phyloP scores from a whole-genome alignment of 2,329 filamentous ascomycete species.

The Neonectria punicea region DNA sequence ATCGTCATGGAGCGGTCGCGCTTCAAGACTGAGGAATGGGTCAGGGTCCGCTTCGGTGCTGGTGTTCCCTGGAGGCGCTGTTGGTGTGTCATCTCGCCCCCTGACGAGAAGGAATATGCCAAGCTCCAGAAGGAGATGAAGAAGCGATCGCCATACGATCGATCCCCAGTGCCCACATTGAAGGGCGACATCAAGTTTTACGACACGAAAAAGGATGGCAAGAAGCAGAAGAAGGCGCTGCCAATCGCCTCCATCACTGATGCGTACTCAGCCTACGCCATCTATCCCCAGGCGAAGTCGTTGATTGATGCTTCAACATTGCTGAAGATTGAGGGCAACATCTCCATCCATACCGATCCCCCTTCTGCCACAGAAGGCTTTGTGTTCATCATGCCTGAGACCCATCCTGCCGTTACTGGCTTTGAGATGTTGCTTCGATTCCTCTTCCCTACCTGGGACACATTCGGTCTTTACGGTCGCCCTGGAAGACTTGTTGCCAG shows the following conservation, averaged over 20 bases:
- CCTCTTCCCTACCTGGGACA: constrained; percentile 93
- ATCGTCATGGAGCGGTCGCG: constrained; percentile 85
- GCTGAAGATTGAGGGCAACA: constrained; percentile 90
- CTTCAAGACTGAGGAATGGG: constrained; percentile 89
- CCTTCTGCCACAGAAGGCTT: constrained; percentile 88
- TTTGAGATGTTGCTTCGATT: constrained; percentile 96
- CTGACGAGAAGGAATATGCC: constrained; percentile 90
- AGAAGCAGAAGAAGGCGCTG: constrained; percentile 89
- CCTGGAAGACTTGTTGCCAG: constrained; percentile 89
- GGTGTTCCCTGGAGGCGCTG: constrained; percentile 96
- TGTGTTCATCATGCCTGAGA: constrained; percentile 97
- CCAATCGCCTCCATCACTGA: constrained; percentile 94
- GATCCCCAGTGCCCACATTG: constrained; percentile 71
- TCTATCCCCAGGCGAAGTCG: constrained; percentile 94
- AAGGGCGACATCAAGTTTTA: constrained; percentile 97
- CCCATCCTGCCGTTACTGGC: constrained; percentile 88
- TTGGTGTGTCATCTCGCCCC: constrained; percentile 94
- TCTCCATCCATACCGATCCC: constrained; percentile 85
- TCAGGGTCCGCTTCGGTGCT: constrained; percentile 91
- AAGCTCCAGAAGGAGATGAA: constrained; percentile 87
- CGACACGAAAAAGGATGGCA: constrained; percentile 77
- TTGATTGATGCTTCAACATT: constrained; percentile 94
- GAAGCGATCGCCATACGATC: constrained; percentile 84
- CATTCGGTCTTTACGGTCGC: constrained; percentile 90
- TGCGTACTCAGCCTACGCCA: constrained; percentile 91